These are phyloP conservation scores for Sordaria brevicollis DNA, from an alignment of 495 filamentous ascomycete species.

Conservation along the genomic window DNA sequence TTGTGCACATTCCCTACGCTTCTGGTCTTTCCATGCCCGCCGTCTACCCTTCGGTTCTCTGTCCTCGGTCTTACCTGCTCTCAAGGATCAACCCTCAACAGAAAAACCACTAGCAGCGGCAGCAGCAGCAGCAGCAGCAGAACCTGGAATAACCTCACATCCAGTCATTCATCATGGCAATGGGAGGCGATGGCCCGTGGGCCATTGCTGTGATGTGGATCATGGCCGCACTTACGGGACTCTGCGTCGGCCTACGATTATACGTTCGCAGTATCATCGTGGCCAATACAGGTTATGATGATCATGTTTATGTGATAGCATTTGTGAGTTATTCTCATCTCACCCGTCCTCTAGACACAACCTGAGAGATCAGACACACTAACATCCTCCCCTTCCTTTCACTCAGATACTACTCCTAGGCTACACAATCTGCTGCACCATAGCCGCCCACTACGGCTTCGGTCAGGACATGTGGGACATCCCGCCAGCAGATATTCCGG, in stretches of 20 bases:
- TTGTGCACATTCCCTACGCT: background rate
- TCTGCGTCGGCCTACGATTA: background rate
- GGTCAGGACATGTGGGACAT: constrained; percentile 19
- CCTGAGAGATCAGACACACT: background rate
- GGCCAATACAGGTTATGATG: background rate
- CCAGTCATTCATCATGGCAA: constrained; percentile 2
- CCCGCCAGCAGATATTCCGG: constrained; percentile 12
- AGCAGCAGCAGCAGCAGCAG: background rate
- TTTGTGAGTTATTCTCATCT: background rate
- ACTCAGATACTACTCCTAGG: constrained; percentile 1
- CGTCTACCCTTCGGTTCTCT: background rate
- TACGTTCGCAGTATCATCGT: background rate
- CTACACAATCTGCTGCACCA: constrained; percentile 2
- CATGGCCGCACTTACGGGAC: background rate
- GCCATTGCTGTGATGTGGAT: background rate
- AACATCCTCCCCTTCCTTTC: background rate
- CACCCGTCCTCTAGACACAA: background rate
- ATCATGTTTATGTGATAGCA: background rate
- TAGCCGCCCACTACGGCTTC: constrained; percentile 19
- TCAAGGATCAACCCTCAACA: background rate
- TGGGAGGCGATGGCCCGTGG: background rate
- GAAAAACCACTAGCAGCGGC: too few species aligned
- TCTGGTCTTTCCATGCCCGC: background rate
- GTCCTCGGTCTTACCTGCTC: background rate
- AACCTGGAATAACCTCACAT: background rate